A percentile compares a stretch with the other conserved stretches of the same genome.
phyloP scores from a whole-genome alignment of 2,329 filamentous ascomycete genomes.

The Blastomyces parvus region DNA sequence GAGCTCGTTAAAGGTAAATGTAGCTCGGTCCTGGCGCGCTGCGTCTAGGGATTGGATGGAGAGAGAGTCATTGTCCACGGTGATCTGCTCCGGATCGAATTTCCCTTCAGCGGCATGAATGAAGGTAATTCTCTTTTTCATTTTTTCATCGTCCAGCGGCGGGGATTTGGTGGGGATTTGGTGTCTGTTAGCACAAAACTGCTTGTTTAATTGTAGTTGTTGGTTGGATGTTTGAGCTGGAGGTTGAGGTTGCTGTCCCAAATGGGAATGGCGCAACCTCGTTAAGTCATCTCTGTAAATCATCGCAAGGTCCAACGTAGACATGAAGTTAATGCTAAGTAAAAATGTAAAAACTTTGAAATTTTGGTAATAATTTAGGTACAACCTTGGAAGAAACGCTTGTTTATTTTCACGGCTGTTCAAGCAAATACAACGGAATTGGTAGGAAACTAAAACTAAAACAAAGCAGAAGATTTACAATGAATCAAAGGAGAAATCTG shows the following conservation, averaged over 20 bases:
- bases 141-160: conserved; percentile 15
- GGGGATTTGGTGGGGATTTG: background rate
- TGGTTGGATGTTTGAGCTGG: background rate
- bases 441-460: background rate
- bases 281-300: no score
- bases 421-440: background rate
- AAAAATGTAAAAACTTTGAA: background rate
- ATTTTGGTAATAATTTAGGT: background rate
- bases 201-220: background rate
- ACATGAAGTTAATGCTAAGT: background rate
- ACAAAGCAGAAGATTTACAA: background rate
- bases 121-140: conserved; percentile 56
- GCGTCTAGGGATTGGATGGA: conserved; percentile 54
- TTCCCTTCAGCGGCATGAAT: conserved; percentile 55
- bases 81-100: conserved; percentile 55
- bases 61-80: conserved; percentile 46
- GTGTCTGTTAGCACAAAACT: background rate
- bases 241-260: conserved; percentile 5
- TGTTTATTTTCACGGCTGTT: background rate
- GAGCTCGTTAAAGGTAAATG: conserved; percentile 62
- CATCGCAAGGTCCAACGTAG: no score
- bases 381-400: background rate
- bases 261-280: conserved; percentile 2
- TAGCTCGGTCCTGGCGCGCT: conserved; percentile 70
- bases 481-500: background rate